Conservation (phyloP, 495 filamentous ascomycete genomes). For the Talaromyces liani region DNA sequence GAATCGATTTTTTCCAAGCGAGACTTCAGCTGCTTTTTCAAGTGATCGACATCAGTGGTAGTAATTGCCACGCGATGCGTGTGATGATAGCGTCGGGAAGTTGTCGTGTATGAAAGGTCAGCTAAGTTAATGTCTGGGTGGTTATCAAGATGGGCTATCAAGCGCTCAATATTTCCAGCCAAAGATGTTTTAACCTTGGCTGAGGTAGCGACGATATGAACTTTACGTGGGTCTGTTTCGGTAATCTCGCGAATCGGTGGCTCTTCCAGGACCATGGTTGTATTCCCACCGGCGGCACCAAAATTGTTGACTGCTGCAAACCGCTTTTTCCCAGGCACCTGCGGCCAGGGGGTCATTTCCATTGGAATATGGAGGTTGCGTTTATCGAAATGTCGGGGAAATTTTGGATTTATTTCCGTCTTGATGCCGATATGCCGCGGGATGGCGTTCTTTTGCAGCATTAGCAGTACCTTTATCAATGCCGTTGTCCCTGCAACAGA, state of each 20-base stretch:
- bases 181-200: conserved; percentile 31
- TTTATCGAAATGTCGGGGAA: conserved; percentile 17
- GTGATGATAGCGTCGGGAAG: conserved; percentile 30
- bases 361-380: conserved; percentile 28
- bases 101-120: conserved; percentile 35
- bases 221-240: conserved; percentile 19
- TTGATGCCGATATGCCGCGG: conserved; percentile 37
- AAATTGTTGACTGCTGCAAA: conserved; percentile 24
- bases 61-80: conserved; percentile 29
- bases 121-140: conserved; percentile 20
- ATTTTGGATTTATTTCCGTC: conserved; percentile 28
- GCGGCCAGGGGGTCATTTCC: conserved; percentile 16
- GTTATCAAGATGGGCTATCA: conserved; percentile 22
- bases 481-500: conserved; percentile 23
- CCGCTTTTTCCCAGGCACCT: conserved; percentile 14
- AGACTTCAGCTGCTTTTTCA: conserved; percentile 16
- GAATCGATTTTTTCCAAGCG: conserved; percentile 9
- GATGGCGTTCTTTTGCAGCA: conserved; percentile 25
- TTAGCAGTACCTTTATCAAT: conserved; percentile 28
- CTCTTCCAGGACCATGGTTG: conserved; percentile 30
- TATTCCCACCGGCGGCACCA: conserved; percentile 27
- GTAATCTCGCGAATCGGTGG: conserved; percentile 11
- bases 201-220: conserved; percentile 20
- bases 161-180: conserved; percentile 21
- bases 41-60: conserved; percentile 12